phyloP scores from a whole-genome alignment of 2,329 filamentous ascomycete genomes.

The Penicillium palitans region DNA sequence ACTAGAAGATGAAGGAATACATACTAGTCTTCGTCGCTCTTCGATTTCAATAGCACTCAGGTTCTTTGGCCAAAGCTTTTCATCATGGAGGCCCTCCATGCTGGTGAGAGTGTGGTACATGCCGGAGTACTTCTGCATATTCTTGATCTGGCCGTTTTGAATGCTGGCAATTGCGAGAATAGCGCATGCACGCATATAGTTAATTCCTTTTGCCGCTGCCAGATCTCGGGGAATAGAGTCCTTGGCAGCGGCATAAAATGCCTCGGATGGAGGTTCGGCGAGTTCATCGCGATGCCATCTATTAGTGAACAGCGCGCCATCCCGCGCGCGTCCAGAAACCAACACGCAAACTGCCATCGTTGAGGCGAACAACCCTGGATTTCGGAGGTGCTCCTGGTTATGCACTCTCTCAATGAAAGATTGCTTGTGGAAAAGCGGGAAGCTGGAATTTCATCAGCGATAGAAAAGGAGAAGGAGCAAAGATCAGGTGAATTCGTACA shows the following conservation, averaged over 20 bases:
- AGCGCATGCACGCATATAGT: conserved; percentile 50
- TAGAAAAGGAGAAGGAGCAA: background rate
- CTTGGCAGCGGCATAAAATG: conserved; percentile 48
- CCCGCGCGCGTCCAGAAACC: conserved; percentile 51
- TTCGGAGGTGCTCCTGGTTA: conserved; percentile 45
- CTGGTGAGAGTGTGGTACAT: conserved; percentile 52
- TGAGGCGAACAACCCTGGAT: conserved; percentile 50
- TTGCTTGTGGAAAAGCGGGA: conserved; percentile 54
- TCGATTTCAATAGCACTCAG: conserved; percentile 51
- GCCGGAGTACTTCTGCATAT: conserved; percentile 55
- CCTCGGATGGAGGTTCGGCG: conserved; percentile 41
- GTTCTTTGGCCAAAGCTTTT: conserved; percentile 53
- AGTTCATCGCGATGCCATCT: conserved; percentile 35
- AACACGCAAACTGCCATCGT: conserved; percentile 56
- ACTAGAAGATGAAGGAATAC: conserved; percentile 11
- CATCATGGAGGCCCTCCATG: conserved; percentile 55
- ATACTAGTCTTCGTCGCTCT: conserved; percentile 51
- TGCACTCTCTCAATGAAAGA: conserved; percentile 45
- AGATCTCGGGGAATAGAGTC: conserved; percentile 44
- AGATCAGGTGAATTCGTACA: conserved; percentile 32
- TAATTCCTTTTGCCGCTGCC: conserved; percentile 26
- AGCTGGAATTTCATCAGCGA: conserved; percentile 26
- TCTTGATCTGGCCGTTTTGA: conserved; percentile 52
- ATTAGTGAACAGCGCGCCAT: conserved; percentile 49
- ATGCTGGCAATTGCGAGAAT: conserved; percentile 54